phyloP scores from a whole-genome alignment of 345 rosid genomes.

The Eucalyptus pumila region DNA sequence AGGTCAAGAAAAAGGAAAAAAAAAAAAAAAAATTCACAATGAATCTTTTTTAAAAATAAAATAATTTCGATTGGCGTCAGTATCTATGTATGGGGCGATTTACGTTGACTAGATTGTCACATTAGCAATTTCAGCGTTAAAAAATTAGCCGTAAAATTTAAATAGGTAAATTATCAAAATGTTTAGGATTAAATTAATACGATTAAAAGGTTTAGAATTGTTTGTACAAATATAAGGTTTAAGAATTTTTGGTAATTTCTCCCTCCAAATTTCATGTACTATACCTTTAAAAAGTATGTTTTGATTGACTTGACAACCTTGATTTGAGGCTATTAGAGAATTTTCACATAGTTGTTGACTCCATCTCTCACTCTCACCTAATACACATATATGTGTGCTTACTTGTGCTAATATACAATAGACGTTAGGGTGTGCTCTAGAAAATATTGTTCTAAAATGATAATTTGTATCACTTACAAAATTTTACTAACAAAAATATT shows the following conservation, averaged over 20 bases:
- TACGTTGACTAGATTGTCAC: fast-evolving
- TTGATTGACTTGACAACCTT: not conserved
- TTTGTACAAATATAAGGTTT: too few species aligned
- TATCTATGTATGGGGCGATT: fast-evolving
- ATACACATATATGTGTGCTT: not conserved
- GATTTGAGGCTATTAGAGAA: not conserved
- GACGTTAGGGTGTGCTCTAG: not conserved
- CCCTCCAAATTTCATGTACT: not conserved
- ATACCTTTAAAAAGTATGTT: not conserved
- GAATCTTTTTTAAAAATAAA: too few species aligned
- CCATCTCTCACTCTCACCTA: not conserved
- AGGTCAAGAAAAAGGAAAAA: not conserved
- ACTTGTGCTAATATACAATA: not conserved
- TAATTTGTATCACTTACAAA: too few species aligned
- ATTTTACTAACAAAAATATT: too few species aligned
- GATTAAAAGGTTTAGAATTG: too few species aligned
- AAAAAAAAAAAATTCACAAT: too few species aligned
- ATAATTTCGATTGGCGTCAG: too few species aligned
- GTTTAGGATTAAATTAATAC: too few species aligned
- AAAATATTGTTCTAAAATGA: too few species aligned
- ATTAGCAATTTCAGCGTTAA: fast-evolving
- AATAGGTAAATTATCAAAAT: too few species aligned
- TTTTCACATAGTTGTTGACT: not conserved
- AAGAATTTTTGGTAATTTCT: too few species aligned
- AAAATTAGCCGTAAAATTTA: fast-evolving